Conservation (phyloP, 2,329 filamentous ascomycete genomes). For the Colletotrichum lini region DNA sequence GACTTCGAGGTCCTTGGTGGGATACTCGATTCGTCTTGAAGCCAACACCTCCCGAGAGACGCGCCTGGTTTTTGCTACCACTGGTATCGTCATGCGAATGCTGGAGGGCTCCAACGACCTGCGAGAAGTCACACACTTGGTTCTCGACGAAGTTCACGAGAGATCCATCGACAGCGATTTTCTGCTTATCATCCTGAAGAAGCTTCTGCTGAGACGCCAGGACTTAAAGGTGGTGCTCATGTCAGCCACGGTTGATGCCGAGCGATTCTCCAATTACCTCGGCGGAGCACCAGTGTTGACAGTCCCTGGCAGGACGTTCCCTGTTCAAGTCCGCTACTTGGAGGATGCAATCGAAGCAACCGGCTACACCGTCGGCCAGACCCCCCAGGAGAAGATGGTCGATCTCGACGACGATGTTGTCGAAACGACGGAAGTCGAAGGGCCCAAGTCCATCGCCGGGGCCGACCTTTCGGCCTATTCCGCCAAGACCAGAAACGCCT, state of each 20-base stretch:
- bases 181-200: slow-evolving; percentile 89
- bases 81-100: slow-evolving; percentile 97
- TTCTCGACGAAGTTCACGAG: slow-evolving; percentile 98
- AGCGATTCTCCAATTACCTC: slow-evolving; percentile 91
- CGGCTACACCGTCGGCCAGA: slow-evolving; percentile 72
- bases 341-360: slow-evolving; percentile 95
- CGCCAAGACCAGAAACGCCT: slow-evolving; percentile 78
- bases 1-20: slow-evolving; percentile 85
- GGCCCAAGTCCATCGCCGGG: slow-evolving; percentile 61
- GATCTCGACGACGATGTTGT: slow-evolving; percentile 74
- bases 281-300: slow-evolving; percentile 88
- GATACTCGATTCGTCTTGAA: slow-evolving; percentile 94
- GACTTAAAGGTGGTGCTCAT: slow-evolving; percentile 95
- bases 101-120: slow-evolving; percentile 90
- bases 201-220: slow-evolving; percentile 81
- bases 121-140: slow-evolving; percentile 89
- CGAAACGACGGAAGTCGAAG: slow-evolving; percentile 64
- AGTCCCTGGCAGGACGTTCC: slow-evolving; percentile 94
- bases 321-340: slow-evolving; percentile 87
- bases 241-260: slow-evolving; percentile 96
- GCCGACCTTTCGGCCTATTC: slow-evolving; percentile 81
- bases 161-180: slow-evolving; percentile 98
- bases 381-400: slow-evolving; percentile 66
- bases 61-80: slow-evolving; percentile 89
- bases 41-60: slow-evolving; percentile 87